Conservation (phyloP, 2,329 filamentous ascomycete species). For the Trichoderma sp. region DNA sequence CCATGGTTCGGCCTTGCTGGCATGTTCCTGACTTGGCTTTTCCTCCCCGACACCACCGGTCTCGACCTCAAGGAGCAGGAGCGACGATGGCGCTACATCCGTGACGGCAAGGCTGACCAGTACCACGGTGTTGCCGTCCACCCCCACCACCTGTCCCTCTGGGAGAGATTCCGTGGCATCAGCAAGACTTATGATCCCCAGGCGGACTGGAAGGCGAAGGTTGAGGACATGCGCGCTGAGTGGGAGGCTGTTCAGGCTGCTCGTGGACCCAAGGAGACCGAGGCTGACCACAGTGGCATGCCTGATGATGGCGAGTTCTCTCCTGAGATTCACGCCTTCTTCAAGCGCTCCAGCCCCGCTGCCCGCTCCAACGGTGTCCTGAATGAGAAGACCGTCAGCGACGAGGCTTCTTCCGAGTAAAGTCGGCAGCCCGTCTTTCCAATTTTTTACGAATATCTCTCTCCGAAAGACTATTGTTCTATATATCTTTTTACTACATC, state of each 20-base stretch:
- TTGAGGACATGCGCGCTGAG: constrained; percentile 72
- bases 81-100: constrained; percentile 86
- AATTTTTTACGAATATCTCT: neutral
- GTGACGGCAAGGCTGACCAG: constrained; percentile 70
- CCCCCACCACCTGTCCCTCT: constrained; percentile 80
- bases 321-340: constrained; percentile 55
- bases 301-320: constrained; percentile 51
- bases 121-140: constrained; percentile 95
- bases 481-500: neutral
- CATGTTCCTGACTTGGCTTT: constrained; percentile 77
- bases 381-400: constrained; percentile 29
- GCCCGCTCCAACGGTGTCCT: constrained; percentile 25
- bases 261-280: constrained; percentile 49
- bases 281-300: constrained; percentile 37
- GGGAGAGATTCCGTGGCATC: constrained; percentile 77
- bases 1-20: constrained; percentile 93
- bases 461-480: neutral
- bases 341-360: constrained; percentile 42
- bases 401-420: constrained; percentile 22
- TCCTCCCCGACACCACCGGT: constrained; percentile 94
- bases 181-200: constrained; percentile 82
- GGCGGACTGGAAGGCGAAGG: constrained; percentile 78
- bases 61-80: constrained; percentile 97
- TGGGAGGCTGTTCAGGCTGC: constrained; percentile 54
- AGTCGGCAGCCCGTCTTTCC: neutral